A percentile compares a stretch with the other conserved stretches of the same genome.
phyloP scores from a whole-genome alignment of 1,284 basidiomycete species.

The Clitocybe nebularis region DNA sequence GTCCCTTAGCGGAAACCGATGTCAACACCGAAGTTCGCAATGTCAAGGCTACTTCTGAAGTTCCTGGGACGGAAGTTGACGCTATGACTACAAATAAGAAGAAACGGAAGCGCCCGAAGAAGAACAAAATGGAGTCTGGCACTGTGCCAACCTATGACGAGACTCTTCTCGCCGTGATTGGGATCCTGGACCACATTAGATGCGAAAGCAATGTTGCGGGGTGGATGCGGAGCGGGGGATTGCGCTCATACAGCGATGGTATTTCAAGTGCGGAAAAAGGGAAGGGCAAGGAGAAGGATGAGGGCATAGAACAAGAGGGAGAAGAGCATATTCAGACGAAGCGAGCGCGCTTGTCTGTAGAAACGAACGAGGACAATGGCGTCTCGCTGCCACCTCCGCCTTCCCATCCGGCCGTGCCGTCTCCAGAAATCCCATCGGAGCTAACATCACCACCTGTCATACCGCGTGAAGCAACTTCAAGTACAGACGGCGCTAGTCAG shows the following conservation, averaged over 20 bases:
- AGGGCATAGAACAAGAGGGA: neutral
- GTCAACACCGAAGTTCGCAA: neutral
- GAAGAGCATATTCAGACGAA: too few relatives aligned
- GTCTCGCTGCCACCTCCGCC: too few relatives aligned
- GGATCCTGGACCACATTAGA: conserved; percentile 60
- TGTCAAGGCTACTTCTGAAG: neutral
- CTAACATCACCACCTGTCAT: too few relatives aligned
- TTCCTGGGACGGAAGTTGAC: neutral
- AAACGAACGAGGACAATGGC: neutral
- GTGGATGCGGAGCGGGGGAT: conserved; percentile 46
- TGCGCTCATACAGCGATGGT: too few relatives aligned
- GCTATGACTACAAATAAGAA: neutral
- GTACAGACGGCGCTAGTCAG: conserved; percentile 4
- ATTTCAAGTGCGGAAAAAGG: neutral
- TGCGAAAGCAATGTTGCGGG: conserved; percentile 60
- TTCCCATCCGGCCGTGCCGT: too few relatives aligned
- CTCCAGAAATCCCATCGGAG: too few relatives aligned
- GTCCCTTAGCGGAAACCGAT: neutral
- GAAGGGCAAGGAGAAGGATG: neutral
- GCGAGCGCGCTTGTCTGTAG: neutral
- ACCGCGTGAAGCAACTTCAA: neutral
- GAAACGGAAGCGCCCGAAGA: conserved; percentile 1
- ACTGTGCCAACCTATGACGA: conserved; percentile 31
- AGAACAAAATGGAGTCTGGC: neutral
- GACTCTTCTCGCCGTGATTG: conserved; percentile 68